Evolutionary conservation across 1,139 yeast species (phyloP), one percentile per base, ranked within the genome.

Genomic region (Hansenula lynferdii): DNA sequence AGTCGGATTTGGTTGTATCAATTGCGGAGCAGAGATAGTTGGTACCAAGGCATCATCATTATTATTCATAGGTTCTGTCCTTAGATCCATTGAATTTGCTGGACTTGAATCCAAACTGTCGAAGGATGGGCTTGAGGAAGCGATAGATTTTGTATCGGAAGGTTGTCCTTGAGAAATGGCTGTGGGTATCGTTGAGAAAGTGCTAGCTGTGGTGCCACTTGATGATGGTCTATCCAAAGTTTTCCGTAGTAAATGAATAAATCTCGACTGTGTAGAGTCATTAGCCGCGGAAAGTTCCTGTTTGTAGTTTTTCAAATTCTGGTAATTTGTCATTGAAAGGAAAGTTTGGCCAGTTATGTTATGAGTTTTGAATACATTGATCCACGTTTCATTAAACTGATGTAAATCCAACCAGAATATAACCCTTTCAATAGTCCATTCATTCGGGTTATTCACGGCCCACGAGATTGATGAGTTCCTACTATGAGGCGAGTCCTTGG

Each of bases 331-430:
- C 46, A 89, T 64, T 40, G 77, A 80, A 20, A 87, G 61, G 52
- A 87, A 87, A 27, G 74, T 64, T 37, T 75, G 72, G 0, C 92
- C 90, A 6, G 71, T 66, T 3, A 86, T 68, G 41, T 77, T 78
- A 45, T 80, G 72, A 34, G 70, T 67, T 27, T 65, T 65, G 56
- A 87, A 84, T 10, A 81, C 72, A 10, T 69, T 75, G 23, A 72
- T 67, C 96, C 96, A 89, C 11, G 81, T 70, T 6, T 70, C 72
- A 45, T 85, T 84, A 59, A 89, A 89, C 25, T 74, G 71, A 55
- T 87, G 72, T 17, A 58, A 51, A 14, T 75, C 81, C 22, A 89
- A 67, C 95, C 96, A 89, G 34, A 63, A 57, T 1, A 72, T 42
- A 1, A 87, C 94, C 39, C 84, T 69, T 14, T 72, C 75, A 49